Percentiles rank a stretch among this genome's conserved stretches.
Evolutionary conservation across 2,329 filamentous ascomycete species (phyloP).

Genomic region (Talaromyces verruculosus): DNA sequence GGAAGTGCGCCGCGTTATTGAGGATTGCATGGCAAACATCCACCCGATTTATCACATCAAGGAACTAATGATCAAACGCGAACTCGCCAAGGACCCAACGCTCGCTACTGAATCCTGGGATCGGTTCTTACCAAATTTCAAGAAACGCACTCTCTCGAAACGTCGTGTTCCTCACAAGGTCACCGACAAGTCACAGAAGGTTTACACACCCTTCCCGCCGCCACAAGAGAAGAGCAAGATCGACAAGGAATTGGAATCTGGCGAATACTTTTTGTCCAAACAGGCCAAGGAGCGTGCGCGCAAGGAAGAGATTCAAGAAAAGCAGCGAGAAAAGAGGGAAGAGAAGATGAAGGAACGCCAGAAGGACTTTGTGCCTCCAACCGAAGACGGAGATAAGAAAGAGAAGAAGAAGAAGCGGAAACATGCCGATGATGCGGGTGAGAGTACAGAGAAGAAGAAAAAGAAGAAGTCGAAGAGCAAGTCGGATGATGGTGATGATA

Average conservation of each 20-base stretch:
- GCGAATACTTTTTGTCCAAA: conserved; percentile 94
- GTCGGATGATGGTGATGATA: conserved; percentile 24
- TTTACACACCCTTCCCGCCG: conserved; percentile 95
- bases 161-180: conserved; percentile 79
- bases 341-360: conserved; percentile 83
- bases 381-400: conserved; percentile 66
- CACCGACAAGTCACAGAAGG: conserved; percentile 89
- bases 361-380: conserved; percentile 82
- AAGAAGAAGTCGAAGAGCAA: conserved; percentile 44
- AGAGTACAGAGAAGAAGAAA: conserved; percentile 65
- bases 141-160: conserved; percentile 86
- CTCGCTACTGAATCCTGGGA: conserved; percentile 91
- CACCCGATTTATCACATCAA: conserved; percentile 93
- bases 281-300: conserved; percentile 82
- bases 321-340: conserved; percentile 82
- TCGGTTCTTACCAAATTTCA: conserved; percentile 94
- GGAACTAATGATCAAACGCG: conserved; percentile 89
- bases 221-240: conserved; percentile 98
- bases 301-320: conserved; percentile 76
- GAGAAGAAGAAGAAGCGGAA: conserved; percentile 48
- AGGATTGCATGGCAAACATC: conserved; percentile 96
- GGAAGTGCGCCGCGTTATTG: conserved; percentile 82
- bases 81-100: conserved; percentile 84
- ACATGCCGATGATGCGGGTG: conserved; percentile 34
- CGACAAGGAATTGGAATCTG: conserved; percentile 94